Evolutionary conservation across 208 protist species (phyloP), one percentile per base, ranked within the genome.

Genomic region (Tetramitus jugosus): DNA sequence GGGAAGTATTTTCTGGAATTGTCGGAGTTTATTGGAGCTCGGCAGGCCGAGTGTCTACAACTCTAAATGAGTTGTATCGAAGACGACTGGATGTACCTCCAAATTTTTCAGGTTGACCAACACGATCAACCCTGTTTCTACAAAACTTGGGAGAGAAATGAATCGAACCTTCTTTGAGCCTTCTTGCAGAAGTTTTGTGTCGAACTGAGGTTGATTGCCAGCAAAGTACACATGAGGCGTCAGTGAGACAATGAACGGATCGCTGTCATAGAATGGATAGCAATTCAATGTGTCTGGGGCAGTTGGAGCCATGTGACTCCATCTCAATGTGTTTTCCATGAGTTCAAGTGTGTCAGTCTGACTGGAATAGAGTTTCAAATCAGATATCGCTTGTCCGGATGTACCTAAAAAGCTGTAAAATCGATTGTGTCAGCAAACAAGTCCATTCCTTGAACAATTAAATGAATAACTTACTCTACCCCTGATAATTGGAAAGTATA

Each of bases 251-350:
- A 94, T 71, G 78, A 96, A 94, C 10, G 92, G 92, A 71, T 96
- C 92, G 0, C 68, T 61, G 17, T 90, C 76, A 60, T 83, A 80
- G 75, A 94, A 96, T 14, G 92, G 91, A 72, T 94, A 96, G 65
- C 92, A 93, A 76, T 89, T 35, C n/a, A 94, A 83, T 3, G 90
- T 94, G 82, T 94, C 93, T 6, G 92, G 92, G 0, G 91, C 90
- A 23, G 92, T 94, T 23, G 92, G 92, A 72, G 88, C 93, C 37
- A 90, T 85, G 52, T 90, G 93, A 3, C 88, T 89, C 3, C 83
- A 88, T 60, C 78, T 85, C 56, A 94, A 65, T 31, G 92, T 80
- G 80, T 87, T 84, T 29, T 82, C 81, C 88, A 96, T 87, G 7
- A 89, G 82, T 29, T 92, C 89, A 0, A 93, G 78, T 0, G 86